Evolutionary conservation across 805 yeast genomes (phyloP).

Genomic region (Wickerhamiella brachini): DNA sequence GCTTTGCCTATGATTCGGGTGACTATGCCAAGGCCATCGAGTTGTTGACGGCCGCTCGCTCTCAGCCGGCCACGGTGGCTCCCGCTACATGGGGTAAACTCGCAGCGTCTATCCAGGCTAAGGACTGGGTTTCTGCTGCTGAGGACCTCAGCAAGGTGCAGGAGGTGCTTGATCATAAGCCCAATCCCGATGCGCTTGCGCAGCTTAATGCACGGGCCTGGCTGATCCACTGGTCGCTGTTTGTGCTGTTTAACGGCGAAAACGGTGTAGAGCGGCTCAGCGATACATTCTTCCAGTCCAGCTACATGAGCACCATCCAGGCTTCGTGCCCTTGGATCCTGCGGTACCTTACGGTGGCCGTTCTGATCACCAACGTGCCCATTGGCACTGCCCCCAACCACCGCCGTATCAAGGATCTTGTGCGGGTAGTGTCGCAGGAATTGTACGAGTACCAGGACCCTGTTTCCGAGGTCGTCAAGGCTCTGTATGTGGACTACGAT

Average conservation of each 20-base stretch:
- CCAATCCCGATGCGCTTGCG: conserved; percentile 37
- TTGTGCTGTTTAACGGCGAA: conserved; percentile 43
- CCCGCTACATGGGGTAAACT: conserved; percentile 41
- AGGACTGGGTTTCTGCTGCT: conserved; percentile 39
- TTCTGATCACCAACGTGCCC: conserved; percentile 21
- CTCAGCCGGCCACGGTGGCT: conserved; percentile 26
- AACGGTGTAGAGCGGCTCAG: conserved; percentile 40
- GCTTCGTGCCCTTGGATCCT: conserved; percentile 61
- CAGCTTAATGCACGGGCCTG: conserved; percentile 54
- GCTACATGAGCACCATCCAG: conserved; percentile 52
- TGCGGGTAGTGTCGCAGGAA: conserved; percentile 46
- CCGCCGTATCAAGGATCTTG: conserved; percentile 43
- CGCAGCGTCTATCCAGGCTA: conserved; percentile 44
- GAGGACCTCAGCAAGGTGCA: conserved; percentile 42
- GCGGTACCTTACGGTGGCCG: conserved; percentile 53
- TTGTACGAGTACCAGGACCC: conserved; percentile 54
- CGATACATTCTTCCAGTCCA: conserved; percentile 44
- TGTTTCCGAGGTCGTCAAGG: conserved; percentile 40
- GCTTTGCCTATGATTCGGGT: conserved; percentile 31
- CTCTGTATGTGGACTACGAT: conserved; percentile 45
- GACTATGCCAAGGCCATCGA: conserved; percentile 27
- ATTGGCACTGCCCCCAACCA: conserved; percentile 19
- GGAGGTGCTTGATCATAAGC: conserved; percentile 44
- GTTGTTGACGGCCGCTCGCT: conserved; percentile 26
- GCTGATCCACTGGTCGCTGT: conserved; percentile 57